A percentile compares a stretch with the other conserved stretches of the same genome.
Evolutionary conservation across 2,329 filamentous ascomycete species (phyloP).

Genomic region (Claviceps sp.): DNA sequence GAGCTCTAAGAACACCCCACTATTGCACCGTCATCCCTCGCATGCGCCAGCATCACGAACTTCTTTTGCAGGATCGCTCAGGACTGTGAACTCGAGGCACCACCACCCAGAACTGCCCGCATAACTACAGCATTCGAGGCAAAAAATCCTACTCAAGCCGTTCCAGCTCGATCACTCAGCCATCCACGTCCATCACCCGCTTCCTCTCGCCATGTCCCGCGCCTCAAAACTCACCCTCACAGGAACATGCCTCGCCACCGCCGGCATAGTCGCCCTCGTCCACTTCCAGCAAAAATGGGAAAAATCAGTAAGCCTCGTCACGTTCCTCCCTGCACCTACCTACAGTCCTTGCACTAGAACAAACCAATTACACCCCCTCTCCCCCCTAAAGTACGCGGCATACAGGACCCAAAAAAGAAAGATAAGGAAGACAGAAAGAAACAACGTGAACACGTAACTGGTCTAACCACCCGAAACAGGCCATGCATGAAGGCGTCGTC

Average conservation of each 20-base stretch:
- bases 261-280: constrained; percentile 68
- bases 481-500: constrained; percentile 90
- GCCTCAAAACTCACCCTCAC: constrained; percentile 78
- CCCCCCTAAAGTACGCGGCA: not conserved
- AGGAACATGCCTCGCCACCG: constrained; percentile 62
- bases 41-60: not conserved
- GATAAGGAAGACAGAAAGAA: not conserved
- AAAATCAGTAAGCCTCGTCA: constrained; percentile 49
- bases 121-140: too few relatives aligned
- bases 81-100: too few relatives aligned
- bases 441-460: not conserved
- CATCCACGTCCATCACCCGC: not conserved
- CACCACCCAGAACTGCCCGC: too few relatives aligned
- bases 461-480: constrained; percentile 33
- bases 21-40: not conserved
- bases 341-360: too few relatives aligned
- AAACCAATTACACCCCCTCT: too few relatives aligned
- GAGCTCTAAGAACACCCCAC: not conserved
- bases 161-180: not conserved
- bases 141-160: not conserved
- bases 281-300: constrained; percentile 82
- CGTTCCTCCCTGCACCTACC: not conserved
- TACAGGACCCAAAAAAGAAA: not conserved
- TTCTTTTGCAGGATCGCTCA: not conserved
- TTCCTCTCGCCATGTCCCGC: constrained; percentile 59